These are phyloP conservation scores for Amanita inopinata DNA, from an alignment of 768 basidiomycete genomes.

Conservation along the genomic window DNA sequence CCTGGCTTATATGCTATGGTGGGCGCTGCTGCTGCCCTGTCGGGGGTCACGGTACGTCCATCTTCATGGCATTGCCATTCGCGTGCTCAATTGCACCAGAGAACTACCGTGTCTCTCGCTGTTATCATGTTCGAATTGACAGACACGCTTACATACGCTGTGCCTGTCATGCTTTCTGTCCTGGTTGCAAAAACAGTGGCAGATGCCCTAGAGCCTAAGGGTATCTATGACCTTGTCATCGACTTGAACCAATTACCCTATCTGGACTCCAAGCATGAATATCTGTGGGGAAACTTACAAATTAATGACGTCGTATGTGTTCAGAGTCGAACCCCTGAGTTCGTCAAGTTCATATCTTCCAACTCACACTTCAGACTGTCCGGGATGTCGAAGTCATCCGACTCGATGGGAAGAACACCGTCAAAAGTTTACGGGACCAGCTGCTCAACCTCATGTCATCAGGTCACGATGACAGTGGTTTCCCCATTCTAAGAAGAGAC, in stretches of 20 bases:
- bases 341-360: background rate
- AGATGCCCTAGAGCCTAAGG: constrained; percentile 82
- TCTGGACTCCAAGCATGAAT: constrained; percentile 84
- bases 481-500: constrained; percentile 68
- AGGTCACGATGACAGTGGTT: constrained; percentile 72
- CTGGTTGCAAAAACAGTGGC: constrained; percentile 88
- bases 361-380: constrained; percentile 39
- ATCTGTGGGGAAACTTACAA: constrained; percentile 72
- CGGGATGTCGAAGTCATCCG: constrained; percentile 61
- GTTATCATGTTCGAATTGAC: constrained; percentile 97
- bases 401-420: constrained; percentile 67
- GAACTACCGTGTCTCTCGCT: constrained; percentile 87
- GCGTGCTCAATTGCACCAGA: constrained; percentile 24
- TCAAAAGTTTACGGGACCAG: constrained; percentile 62
- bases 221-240: constrained; percentile 95
- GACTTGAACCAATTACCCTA: constrained; percentile 89
- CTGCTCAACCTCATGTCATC: constrained; percentile 46
- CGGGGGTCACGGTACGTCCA: constrained; percentile 80
- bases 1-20: constrained; percentile 95
- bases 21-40: constrained; percentile 88
- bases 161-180: constrained; percentile 82
- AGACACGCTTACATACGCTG: constrained; percentile 84
- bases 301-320: constrained; percentile 72
- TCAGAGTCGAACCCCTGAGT: background rate
- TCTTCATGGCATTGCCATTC: background rate